Conservation (phyloP, 2,329 filamentous ascomycete species). For the Thyridium curvatum region DNA sequence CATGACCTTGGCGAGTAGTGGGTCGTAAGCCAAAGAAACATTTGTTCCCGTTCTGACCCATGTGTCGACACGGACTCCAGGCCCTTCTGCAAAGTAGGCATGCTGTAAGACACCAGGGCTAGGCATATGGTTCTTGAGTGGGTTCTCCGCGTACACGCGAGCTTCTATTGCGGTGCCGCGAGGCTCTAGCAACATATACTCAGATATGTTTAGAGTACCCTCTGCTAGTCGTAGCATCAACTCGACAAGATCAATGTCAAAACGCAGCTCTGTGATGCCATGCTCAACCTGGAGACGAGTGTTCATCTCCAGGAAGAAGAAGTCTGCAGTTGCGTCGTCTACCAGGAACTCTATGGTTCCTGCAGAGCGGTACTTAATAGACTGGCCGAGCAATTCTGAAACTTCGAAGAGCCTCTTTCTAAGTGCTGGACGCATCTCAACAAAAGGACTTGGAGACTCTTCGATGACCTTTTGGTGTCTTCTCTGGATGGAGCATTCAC, state of each 20-base stretch:
- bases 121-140: slow-evolving; percentile 57
- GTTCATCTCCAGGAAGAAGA: slow-evolving; percentile 10
- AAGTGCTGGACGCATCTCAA: slow-evolving; percentile 11
- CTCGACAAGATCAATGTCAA: slow-evolving; percentile 29
- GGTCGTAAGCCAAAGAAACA: no score
- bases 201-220: slow-evolving; percentile 30
- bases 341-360: slow-evolving; percentile 9
- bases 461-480: slow-evolving; percentile 61
- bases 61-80: slow-evolving; percentile 57
- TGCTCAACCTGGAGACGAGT: slow-evolving; percentile 36
- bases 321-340: slow-evolving; percentile 4
- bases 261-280: slow-evolving; percentile 30
- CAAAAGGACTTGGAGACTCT: slow-evolving; percentile 56
- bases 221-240: slow-evolving; percentile 25
- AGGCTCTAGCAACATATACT: not conserved
- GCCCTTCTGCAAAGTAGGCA: slow-evolving; percentile 44
- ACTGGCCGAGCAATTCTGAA: slow-evolving; percentile 1
- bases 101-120: slow-evolving; percentile 61
- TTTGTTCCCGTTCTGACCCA: slow-evolving; percentile 61
- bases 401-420: slow-evolving; percentile 14
- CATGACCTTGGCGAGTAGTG: slow-evolving; percentile 50
- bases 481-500: slow-evolving; percentile 57
- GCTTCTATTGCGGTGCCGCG: slow-evolving; percentile 64
- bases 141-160: slow-evolving; percentile 68
- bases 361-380: slow-evolving; percentile 3